Evolutionary conservation across 768 basidiomycete species (phyloP).

Genomic region (Agaricus bisporus): DNA sequence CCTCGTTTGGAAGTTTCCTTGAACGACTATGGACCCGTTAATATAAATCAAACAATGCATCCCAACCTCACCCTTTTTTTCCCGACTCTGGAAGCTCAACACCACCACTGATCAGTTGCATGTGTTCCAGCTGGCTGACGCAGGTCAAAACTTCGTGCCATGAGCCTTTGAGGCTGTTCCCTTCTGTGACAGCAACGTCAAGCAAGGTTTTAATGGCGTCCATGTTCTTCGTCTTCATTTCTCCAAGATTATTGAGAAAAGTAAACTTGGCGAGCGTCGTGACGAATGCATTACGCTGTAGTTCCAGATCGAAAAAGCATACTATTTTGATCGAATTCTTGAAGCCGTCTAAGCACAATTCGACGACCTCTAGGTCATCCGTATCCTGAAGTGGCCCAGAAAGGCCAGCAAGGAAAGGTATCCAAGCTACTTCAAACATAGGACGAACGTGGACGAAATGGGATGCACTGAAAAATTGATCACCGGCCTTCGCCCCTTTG

Average conservation of each 20-base stretch:
- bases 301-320: conserved; percentile 94
- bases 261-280: conserved; percentile 96
- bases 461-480: conserved; percentile 95
- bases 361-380: conserved; percentile 88
- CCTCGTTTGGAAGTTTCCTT: conserved; percentile 77
- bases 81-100: conserved; percentile 76
- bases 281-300: conserved; percentile 98
- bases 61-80: conserved; percentile 65
- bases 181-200: conserved; percentile 94
- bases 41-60: not conserved
- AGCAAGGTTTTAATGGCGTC: conserved; percentile 95
- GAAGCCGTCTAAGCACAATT: conserved; percentile 92
- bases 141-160: conserved; percentile 97
- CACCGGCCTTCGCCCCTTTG: conserved; percentile 68
- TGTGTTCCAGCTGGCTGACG: conserved; percentile 96
- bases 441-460: conserved; percentile 95
- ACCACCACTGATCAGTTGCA: conserved; percentile 94
- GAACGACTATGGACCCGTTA: conserved; percentile 28
- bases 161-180: conserved; percentile 90
- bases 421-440: conserved; percentile 99
- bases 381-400: conserved; percentile 94
- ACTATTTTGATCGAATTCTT: conserved; percentile 95
- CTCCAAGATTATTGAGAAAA: conserved; percentile 93
- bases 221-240: conserved; percentile 99
- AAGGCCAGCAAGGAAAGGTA: conserved; percentile 92